Base-by-base conservation (phyloP, 1,284 basidiomycete species). In the Xerocomus nothofagi region DNA sequence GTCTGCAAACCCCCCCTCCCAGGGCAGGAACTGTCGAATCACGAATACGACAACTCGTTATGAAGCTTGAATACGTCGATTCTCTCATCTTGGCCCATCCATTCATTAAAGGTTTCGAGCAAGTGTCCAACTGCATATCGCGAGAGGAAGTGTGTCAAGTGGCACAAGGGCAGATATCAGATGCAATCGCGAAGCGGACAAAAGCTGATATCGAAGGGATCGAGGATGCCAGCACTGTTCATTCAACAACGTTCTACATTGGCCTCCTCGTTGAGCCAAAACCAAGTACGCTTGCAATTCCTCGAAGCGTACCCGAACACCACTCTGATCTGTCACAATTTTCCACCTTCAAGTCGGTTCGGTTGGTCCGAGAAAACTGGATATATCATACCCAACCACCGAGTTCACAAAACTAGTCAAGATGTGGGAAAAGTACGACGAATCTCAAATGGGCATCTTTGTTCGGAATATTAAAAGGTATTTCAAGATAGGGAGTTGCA, bases 1-100 rank as follows among this genome's bases (percentile, higher is more conserved):
- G 27, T 51, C 47, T 52, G 33, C 48, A 68, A 65, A 66, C 60
- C 64, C 39, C 47, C 8, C n/a, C 29, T 37, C 0, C 6, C 52
- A 93, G 91, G 91, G 77, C 90, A 41, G 94, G 94, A 43, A 95
- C 93, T 21, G 97, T 99, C n/a, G 96, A 99, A 73, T 98, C 95
- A 39, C 84, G 91, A 62, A 81, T 99, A 72, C 86, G 97, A 45
- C 94, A 95, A 68, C 79, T 99, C 20, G 93, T 99, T 44, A 94
- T 96, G 86, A 97, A 97, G 73, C 85, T 99, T 48, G 97, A 99
- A 77, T 89, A 88, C 63, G 91, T 96, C 57, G 94, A 98, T 53
- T 88, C 91, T 47, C 78, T 99, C 60, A 83, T 86, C 49, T 77
- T 95, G 50, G 96, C 95, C 24, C 97, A 99, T 75, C 97, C 97